Conservation (phyloP, 2,329 filamentous ascomycete genomes). For the Decorospora gaudefroyi region DNA sequence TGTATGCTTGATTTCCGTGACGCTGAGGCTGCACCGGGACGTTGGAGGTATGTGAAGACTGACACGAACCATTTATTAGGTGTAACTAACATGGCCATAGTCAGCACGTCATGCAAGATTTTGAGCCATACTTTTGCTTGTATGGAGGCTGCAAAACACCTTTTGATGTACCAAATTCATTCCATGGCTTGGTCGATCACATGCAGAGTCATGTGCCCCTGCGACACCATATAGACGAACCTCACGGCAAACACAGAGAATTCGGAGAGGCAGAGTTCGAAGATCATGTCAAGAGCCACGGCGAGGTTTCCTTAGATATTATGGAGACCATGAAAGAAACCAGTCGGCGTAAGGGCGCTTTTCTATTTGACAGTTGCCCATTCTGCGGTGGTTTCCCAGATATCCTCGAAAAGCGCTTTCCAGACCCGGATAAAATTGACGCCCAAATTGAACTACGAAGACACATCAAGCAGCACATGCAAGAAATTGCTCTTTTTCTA, state of each 20-base stretch:
- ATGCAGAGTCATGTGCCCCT: background rate
- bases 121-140: constrained; percentile 6
- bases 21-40: background rate
- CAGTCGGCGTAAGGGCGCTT: background rate
- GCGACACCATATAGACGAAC: background rate
- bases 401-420: constrained; percentile 2
- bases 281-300: background rate
- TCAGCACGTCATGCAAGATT: constrained; percentile 6
- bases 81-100: background rate
- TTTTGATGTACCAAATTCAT: constrained; percentile 3
- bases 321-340: background rate
- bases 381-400: constrained; percentile 7
- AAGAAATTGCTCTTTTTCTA: constrained; percentile 5
- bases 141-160: background rate
- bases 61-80: background rate
- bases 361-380: constrained; percentile 5
- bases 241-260: background rate
- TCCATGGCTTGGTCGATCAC: background rate
- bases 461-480: constrained; percentile 8
- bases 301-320: background rate
- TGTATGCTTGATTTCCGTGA: constrained; percentile 1
- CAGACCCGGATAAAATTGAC: background rate
- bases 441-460: constrained; percentile 1
- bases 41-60: background rate
- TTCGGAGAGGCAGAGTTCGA: background rate